These are phyloP conservation scores for Mytilinidion resinicola DNA, from an alignment of 495 filamentous ascomycete genomes.

Conservation along the genomic window DNA sequence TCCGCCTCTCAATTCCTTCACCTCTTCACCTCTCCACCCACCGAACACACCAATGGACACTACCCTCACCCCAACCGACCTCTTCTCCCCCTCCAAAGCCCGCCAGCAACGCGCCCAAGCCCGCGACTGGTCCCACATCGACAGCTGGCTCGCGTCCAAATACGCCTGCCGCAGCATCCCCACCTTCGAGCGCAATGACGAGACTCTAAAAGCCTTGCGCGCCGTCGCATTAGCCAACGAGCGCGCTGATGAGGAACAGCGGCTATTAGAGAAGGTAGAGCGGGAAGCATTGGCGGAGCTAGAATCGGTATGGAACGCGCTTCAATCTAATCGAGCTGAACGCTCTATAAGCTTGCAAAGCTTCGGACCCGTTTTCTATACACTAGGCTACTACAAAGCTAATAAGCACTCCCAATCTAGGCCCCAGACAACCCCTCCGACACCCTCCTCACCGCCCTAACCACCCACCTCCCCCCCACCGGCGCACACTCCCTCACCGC, in stretches of 20 bases:
- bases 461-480: conserved; percentile 12
- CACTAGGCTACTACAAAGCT: neutral
- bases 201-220: conserved; percentile 71
- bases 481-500: conserved; percentile 10
- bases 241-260: conserved; percentile 68
- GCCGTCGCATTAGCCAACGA: conserved; percentile 74
- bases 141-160: conserved; percentile 69
- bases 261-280: conserved; percentile 53
- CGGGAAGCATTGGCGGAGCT: conserved; percentile 44
- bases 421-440: conserved; percentile 5
- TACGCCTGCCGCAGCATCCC: conserved; percentile 57
- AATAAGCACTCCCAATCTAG: neutral
- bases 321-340: too few species aligned
- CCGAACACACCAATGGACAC: conserved; percentile 16
- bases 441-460: conserved; percentile 6
- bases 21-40: neutral
- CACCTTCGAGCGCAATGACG: conserved; percentile 75
- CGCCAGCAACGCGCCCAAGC: conserved; percentile 57
- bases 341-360: too few species aligned
- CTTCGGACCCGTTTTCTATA: too few species aligned
- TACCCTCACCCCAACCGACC: conserved; percentile 43
- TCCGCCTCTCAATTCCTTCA: neutral
- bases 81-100: conserved; percentile 67
- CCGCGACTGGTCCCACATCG: conserved; percentile 83
- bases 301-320: conserved; percentile 27